A percentile compares a stretch with the other conserved stretches of the same genome.
phyloP scores from a whole-genome alignment of 2,329 filamentous ascomycete genomes.

The Cordyceps farinosa region DNA sequence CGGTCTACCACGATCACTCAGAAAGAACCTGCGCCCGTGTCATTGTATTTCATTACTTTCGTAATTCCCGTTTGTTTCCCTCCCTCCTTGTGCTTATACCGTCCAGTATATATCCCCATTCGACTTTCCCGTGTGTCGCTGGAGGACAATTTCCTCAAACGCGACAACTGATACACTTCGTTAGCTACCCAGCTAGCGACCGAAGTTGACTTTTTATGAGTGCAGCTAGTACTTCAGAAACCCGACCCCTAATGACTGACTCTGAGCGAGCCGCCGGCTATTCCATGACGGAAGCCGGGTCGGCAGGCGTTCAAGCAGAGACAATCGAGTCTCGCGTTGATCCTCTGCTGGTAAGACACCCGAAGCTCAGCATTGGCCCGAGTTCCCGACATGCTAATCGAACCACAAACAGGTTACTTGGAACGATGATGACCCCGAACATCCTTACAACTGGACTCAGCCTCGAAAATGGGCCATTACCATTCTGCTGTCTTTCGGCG shows the following conservation, averaged over 20 bases:
- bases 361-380: not conserved
- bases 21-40: not conserved
- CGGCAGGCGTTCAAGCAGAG: not conserved
- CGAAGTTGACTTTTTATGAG: not conserved
- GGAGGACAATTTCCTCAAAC: not conserved
- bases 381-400: not conserved
- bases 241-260: not conserved
- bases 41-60: not conserved
- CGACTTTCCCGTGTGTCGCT: not conserved
- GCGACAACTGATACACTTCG: not conserved
- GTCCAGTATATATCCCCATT: not conserved
- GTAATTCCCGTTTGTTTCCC: not conserved
- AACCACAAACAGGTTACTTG: conserved; percentile 34
- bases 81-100: not conserved
- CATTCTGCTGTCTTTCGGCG: conserved; percentile 31
- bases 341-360: conserved; percentile 1
- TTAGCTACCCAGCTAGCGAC: too few species aligned
- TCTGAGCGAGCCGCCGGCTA: not conserved
- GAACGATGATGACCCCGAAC: conserved; percentile 44
- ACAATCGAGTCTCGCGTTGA: not conserved
- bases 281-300: not conserved
- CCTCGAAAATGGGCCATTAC: conserved; percentile 25
- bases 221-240: not conserved
- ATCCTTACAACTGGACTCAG: conserved; percentile 11
- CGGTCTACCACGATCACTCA: too few species aligned